These are phyloP conservation scores for Chernovozyma aurita DNA, from an alignment of 1,139 yeast genomes.

Conservation along the genomic window DNA sequence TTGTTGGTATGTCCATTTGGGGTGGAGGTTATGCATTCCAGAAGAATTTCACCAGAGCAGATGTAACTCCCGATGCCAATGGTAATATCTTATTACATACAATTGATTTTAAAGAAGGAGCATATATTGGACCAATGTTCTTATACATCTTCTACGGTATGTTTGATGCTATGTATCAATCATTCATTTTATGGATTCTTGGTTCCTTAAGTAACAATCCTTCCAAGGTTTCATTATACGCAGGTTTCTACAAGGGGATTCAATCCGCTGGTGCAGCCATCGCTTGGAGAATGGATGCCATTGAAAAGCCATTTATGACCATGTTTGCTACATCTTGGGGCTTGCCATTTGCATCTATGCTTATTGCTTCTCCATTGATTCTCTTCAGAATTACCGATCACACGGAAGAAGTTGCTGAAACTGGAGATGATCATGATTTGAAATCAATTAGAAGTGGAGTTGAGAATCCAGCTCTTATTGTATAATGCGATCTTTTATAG, in stretches of 20 bases:
- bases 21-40: conserved; percentile 10
- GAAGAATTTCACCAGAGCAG: conserved; percentile 5
- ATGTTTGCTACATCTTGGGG: conserved; percentile 8
- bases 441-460: conserved; percentile 7
- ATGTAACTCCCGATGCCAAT: conserved; percentile 3
- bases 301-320: conserved; percentile 6
- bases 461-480: conserved; percentile 6
- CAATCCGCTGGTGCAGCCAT: conserved; percentile 10
- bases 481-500: too few species aligned
- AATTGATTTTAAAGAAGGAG: conserved; percentile 9
- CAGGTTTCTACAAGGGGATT: conserved; percentile 11
- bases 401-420: conserved; percentile 38
- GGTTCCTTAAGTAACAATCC: conserved; percentile 11
- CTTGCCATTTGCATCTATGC: conserved; percentile 6
- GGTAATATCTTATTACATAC: conserved; percentile 2
- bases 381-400: conserved; percentile 42
- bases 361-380: conserved; percentile 36
- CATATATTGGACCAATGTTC: conserved; percentile 10
- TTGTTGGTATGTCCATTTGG: conserved; percentile 9
- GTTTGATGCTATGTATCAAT: conserved; percentile 10
- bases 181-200: conserved; percentile 10
- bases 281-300: conserved; percentile 10
- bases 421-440: conserved; percentile 2
- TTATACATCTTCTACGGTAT: conserved; percentile 10
- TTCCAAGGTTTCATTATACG: conserved; percentile 8